A percentile compares a stretch with the other conserved stretches of the same genome.
These are phyloP conservation scores for Helicostylum pulchrum DNA, from an alignment of 192 early-diverging fungal genomes.

Conservation along the genomic window DNA sequence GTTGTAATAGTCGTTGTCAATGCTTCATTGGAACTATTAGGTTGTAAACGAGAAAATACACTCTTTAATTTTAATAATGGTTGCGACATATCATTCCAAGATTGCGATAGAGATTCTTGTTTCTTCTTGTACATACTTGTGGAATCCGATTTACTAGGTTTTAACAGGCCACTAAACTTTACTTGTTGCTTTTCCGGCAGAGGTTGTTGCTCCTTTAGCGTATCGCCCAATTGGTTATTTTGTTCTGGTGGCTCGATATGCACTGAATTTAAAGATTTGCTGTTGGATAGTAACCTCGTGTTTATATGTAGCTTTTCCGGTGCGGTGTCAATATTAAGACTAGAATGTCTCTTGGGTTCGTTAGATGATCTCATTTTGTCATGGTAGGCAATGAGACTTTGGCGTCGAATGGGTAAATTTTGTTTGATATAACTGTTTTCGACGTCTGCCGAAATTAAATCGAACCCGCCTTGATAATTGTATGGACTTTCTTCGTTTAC, in stretches of 20 bases:
- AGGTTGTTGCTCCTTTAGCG: neutral
- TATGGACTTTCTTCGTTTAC: neutral
- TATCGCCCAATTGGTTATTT: neutral
- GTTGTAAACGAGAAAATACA: slow-evolving; percentile 8
- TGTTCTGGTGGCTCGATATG: neutral
- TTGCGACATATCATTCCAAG: neutral
- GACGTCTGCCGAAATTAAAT: slow-evolving; percentile 1
- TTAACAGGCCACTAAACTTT: neutral
- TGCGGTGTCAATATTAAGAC: too few species aligned
- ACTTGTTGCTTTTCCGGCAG: neutral
- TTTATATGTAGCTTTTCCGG: neutral
- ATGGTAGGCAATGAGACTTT: slow-evolving; percentile 25
- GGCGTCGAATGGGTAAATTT: slow-evolving; percentile 29
- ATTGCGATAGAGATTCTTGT: neutral
- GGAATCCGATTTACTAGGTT: slow-evolving; percentile 9
- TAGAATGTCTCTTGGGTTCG: too few species aligned
- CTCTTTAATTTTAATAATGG: slow-evolving; percentile 1
- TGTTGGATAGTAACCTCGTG: neutral
- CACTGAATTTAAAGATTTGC: neutral
- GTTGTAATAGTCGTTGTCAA: neutral
- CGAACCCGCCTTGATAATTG: neutral
- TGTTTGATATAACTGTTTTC: slow-evolving; percentile 25
- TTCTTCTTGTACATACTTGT: neutral
- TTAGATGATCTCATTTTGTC: neutral
- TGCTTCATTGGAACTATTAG: neutral